phyloP scores from a whole-genome alignment of 75 land plant species.

The Cryptomeria japonica region DNA sequence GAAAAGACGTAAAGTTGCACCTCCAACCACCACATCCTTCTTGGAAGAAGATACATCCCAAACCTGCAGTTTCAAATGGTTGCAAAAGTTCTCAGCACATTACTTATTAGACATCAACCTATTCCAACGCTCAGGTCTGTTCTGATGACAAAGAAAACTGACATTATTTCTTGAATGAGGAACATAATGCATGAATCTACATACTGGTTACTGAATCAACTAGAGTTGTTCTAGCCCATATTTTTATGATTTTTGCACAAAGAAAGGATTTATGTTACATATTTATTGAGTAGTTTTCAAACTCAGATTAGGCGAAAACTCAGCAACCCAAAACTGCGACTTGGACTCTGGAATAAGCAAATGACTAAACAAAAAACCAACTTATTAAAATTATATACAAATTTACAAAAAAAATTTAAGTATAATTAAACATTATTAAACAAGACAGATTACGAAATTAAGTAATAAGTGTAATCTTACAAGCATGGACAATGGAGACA shows the following conservation, averaged over 20 bases:
- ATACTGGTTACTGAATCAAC: background rate
- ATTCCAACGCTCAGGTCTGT: background rate
- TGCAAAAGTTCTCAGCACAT: background rate
- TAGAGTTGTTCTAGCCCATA: background rate
- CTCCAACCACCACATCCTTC: constrained; percentile 77
- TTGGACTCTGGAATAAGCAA: no score
- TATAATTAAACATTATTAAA: no score
- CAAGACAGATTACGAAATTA: background rate
- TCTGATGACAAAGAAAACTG: background rate
- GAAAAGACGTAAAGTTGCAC: constrained; percentile 86
- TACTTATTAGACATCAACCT: background rate
- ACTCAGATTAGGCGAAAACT: no score
- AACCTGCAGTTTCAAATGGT: constrained; percentile 53
- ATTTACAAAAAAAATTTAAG: no score
- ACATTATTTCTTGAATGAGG: background rate
- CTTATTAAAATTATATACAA: no score
- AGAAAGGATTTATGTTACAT: background rate
- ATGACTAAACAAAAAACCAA: no score
- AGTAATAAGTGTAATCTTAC: no score
- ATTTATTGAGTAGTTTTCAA: background rate
- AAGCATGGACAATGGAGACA: no score
- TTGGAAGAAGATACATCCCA: constrained; percentile 89
- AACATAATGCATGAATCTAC: background rate
- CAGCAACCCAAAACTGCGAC: no score
- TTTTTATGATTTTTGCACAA: background rate